phyloP scores from a whole-genome alignment of 2,329 filamentous ascomycete genomes.

The Epichloe brachyelytri region DNA sequence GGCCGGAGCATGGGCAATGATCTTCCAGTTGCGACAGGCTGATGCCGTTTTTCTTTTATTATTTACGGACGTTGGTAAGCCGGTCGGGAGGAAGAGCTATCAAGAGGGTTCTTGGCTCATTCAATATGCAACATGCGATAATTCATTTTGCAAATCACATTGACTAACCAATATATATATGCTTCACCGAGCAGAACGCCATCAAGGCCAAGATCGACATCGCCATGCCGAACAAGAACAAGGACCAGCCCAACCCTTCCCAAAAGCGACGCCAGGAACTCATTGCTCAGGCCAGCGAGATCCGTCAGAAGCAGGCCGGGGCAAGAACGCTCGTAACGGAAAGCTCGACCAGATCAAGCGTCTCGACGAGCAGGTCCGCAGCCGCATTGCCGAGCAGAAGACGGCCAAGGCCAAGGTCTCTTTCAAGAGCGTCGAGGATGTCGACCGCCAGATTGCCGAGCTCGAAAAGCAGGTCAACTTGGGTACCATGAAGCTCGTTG shows the following conservation, averaged over 20 bases:
- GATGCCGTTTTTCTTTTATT: background rate
- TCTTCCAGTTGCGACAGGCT: background rate
- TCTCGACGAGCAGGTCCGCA: slow-evolving; percentile 79
- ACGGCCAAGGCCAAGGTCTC: slow-evolving; percentile 63
- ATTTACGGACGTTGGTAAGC: too few relatives aligned
- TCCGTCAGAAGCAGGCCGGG: slow-evolving; percentile 78
- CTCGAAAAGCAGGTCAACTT: slow-evolving; percentile 79
- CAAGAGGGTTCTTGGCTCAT: background rate
- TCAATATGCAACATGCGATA: background rate
- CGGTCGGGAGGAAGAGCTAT: too few relatives aligned
- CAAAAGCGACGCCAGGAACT: slow-evolving; percentile 80
- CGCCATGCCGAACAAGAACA: slow-evolving; percentile 57
- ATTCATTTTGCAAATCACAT: background rate
- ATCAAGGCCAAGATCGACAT: slow-evolving; percentile 81
- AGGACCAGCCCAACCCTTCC: slow-evolving; percentile 68
- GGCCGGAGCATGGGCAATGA: background rate
- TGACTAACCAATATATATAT: slow-evolving; percentile 6
- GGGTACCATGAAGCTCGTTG: slow-evolving; percentile 87
- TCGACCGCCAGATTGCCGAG: slow-evolving; percentile 68
- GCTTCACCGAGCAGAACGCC: slow-evolving; percentile 49
- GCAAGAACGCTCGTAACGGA: slow-evolving; percentile 67
- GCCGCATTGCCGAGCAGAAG: slow-evolving; percentile 78
- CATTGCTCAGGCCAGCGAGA: slow-evolving; percentile 66
- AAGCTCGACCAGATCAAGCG: slow-evolving; percentile 87
- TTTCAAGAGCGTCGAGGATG: slow-evolving; percentile 79